These are phyloP conservation scores for Petasospora rhodanensis DNA, from an alignment of 1,139 yeast genomes.

Conservation along the genomic window DNA sequence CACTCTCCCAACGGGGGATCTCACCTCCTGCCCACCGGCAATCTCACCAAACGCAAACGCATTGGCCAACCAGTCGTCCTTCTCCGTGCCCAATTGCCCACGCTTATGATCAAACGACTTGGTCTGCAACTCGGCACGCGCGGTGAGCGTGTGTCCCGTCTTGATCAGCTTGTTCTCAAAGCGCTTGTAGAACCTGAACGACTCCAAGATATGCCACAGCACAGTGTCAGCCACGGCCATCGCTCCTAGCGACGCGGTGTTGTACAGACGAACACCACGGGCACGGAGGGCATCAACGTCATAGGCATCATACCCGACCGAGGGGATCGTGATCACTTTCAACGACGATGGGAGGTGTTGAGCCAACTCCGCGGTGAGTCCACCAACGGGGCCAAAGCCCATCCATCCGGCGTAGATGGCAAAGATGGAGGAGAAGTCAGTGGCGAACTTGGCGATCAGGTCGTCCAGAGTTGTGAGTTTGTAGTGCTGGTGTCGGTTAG, in stretches of 20 bases:
- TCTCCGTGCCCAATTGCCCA: constrained; percentile 30
- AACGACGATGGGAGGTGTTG: constrained; percentile 40
- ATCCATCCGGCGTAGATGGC: constrained; percentile 63
- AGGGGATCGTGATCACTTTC: constrained; percentile 52
- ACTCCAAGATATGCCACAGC: constrained; percentile 57
- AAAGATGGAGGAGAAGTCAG: constrained; percentile 33
- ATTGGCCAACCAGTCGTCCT: constrained; percentile 22
- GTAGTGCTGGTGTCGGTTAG: constrained; percentile 23
- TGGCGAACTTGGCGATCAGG: constrained; percentile 34
- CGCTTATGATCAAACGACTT: constrained; percentile 32
- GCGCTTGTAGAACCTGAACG: constrained; percentile 55
- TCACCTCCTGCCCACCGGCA: constrained; percentile 11
- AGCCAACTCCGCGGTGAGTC: constrained; percentile 38
- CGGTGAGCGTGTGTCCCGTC: constrained; percentile 33
- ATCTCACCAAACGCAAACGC: constrained; percentile 16
- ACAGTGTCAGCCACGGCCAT: constrained; percentile 82
- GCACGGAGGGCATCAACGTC: constrained; percentile 38
- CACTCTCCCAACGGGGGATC: constrained; percentile 52
- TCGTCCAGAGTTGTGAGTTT: constrained; percentile 38
- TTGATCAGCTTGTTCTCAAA: constrained; percentile 39
- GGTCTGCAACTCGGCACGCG: constrained; percentile 31
- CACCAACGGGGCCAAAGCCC: constrained; percentile 50
- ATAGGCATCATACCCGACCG: constrained; percentile 62
- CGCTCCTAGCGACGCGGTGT: constrained; percentile 59
- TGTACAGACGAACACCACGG: constrained; percentile 47